Evolutionary conservation across 1,139 yeast species (phyloP).

Genomic region (Debaryomyces nepalensis): DNA sequence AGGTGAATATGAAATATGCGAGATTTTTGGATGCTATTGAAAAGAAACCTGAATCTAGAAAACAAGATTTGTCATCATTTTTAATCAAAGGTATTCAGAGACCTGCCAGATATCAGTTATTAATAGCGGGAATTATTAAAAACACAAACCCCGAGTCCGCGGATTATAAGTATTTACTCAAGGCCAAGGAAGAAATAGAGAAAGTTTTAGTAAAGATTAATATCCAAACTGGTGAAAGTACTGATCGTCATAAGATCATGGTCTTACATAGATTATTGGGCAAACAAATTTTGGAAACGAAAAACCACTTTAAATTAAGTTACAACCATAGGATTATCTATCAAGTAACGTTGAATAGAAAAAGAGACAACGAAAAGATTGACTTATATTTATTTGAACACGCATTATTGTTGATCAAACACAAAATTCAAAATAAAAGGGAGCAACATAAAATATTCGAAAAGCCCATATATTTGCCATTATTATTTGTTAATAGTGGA

Average conservation of each 20-base stretch:
- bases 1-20: conserved; percentile 87
- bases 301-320: conserved; percentile 66
- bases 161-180: conserved; percentile 71
- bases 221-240: conserved; percentile 90
- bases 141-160: conserved; percentile 76
- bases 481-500: conserved; percentile 74
- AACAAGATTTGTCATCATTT: conserved; percentile 91
- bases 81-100: conserved; percentile 95
- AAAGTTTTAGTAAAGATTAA: conserved; percentile 81
- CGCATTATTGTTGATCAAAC: conserved; percentile 81
- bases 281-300: conserved; percentile 74
- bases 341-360: conserved; percentile 70
- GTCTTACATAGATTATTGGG: conserved; percentile 80
- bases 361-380: conserved; percentile 77
- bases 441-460: conserved; percentile 92
- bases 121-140: conserved; percentile 82
- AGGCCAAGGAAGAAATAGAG: conserved; percentile 77
- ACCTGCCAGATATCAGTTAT: conserved; percentile 90
- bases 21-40: conserved; percentile 92
- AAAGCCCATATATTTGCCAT: conserved; percentile 88
- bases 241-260: conserved; percentile 89
- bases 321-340: conserved; percentile 82
- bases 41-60: conserved; percentile 84
- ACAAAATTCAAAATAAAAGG: conserved; percentile 84
- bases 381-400: conserved; percentile 89